Conservation (phyloP, 331 rosid genomes). For the Quercus phellos region DNA sequence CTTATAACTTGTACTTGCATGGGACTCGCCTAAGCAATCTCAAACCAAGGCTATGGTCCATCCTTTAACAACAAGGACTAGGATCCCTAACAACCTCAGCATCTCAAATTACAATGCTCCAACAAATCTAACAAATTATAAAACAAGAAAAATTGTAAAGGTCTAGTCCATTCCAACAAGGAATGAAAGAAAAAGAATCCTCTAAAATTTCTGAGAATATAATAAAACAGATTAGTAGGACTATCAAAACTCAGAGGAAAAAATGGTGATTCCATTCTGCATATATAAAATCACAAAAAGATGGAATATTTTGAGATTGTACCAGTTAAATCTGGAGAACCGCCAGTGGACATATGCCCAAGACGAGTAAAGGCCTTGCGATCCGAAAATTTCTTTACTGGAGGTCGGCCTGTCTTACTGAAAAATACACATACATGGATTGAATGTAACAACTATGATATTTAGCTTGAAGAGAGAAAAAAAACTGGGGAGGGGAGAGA, state of each 20-base stretch:
- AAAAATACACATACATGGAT: conserved; percentile 21
- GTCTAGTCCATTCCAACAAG: too few relatives aligned
- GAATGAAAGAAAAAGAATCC: too few relatives aligned
- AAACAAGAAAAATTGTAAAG: too few relatives aligned
- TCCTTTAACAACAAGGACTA: too few relatives aligned
- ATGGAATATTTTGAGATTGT: conserved; percentile 1
- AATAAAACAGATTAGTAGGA: background rate
- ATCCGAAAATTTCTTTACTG: conserved; percentile 62
- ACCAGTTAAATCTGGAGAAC: conserved; percentile 64
- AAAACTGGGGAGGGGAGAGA: background rate
- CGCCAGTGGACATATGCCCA: conserved; percentile 44
- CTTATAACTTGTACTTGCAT: too few relatives aligned
- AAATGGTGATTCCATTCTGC: background rate
- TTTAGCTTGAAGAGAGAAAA: background rate
- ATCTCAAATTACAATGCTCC: too few relatives aligned
- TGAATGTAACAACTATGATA: background rate
- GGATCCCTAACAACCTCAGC: too few relatives aligned
- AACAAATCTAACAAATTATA: too few relatives aligned
- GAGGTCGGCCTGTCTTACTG: conserved; percentile 83
- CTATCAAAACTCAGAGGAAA: background rate
- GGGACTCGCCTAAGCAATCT: too few relatives aligned
- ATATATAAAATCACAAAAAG: background rate
- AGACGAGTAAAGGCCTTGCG: conserved; percentile 55
- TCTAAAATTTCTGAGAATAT: background rate
- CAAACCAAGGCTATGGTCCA: too few relatives aligned